These are phyloP conservation scores for Madurella mycetomatis DNA, from an alignment of 2,329 filamentous ascomycete genomes.

Conservation along the genomic window DNA sequence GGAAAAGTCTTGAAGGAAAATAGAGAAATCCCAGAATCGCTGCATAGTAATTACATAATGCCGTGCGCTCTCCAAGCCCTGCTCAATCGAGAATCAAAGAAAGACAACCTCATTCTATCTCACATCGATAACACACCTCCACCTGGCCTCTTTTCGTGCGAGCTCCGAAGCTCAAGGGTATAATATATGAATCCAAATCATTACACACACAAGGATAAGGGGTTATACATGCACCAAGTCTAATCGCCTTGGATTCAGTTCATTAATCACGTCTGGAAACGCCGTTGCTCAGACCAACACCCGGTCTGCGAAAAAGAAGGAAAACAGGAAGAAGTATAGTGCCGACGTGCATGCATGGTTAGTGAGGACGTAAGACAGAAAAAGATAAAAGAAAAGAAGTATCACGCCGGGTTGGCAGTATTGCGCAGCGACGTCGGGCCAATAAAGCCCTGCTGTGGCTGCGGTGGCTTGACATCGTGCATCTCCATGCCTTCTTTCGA, in stretches of 20 bases:
- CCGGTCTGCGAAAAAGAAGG: background rate
- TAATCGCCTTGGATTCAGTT: constrained; percentile 4
- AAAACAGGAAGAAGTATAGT: background rate
- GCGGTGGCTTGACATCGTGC: constrained; percentile 54
- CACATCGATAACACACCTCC: background rate
- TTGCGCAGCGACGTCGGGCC: constrained; percentile 46
- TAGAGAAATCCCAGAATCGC: too few species aligned
- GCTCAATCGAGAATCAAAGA: background rate
- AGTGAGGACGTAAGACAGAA: too few species aligned
- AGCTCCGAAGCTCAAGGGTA: constrained; percentile 7
- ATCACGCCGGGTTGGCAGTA: background rate
- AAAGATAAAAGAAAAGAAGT: too few species aligned
- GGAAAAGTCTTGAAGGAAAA: too few species aligned
- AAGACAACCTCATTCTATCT: background rate
- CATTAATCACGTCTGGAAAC: constrained; percentile 10
- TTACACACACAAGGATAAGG: constrained; percentile 4
- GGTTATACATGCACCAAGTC: constrained; percentile 10
- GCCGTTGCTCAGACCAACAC: constrained; percentile 6
- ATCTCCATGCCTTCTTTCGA: constrained; percentile 63
- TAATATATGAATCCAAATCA: constrained; percentile 4
- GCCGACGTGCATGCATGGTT: background rate
- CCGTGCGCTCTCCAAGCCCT: too few species aligned
- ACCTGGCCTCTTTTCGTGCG: background rate
- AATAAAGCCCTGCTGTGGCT: constrained; percentile 45
- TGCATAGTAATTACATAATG: too few species aligned